A percentile compares a stretch with the other conserved stretches of the same genome.
Conservation (phyloP, 441 rosid genomes). For the Croton laevigatus region DNA sequence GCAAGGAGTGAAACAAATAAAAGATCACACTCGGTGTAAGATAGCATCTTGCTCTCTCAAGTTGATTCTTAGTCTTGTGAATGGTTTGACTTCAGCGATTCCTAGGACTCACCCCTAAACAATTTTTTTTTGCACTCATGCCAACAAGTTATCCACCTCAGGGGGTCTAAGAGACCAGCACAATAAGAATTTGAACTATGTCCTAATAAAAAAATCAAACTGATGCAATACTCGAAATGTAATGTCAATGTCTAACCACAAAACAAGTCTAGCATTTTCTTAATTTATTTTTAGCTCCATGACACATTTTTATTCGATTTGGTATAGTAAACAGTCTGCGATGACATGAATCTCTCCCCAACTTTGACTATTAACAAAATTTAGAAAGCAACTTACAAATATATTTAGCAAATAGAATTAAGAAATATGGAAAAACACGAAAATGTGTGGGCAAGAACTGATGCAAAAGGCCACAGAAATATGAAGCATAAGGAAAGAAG, state of each 20-base stretch:
- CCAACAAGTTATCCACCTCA: neutral
- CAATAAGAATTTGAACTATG: neutral
- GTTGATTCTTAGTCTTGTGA: neutral
- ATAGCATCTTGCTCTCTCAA: neutral
- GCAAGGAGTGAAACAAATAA: neutral
- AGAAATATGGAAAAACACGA: neutral
- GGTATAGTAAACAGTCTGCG: too few relatives aligned
- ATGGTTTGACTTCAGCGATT: neutral
- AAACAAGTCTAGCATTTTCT: neutral
- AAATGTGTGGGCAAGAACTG: neutral
- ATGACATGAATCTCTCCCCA: neutral
- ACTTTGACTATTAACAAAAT: neutral
- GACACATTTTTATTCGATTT: neutral
- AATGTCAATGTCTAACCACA: neutral
- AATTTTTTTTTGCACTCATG: neutral
- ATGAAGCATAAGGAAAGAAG: neutral
- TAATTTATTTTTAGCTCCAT: neutral
- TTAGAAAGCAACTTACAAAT: neutral
- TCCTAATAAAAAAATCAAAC: neutral
- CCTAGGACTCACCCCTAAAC: neutral
- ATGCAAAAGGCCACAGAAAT: neutral
- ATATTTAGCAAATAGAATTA: neutral
- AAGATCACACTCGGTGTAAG: neutral
- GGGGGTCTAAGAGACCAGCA: neutral
- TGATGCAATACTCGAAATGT: neutral